Percentiles rank a stretch among this genome's conserved stretches.
Conservation (phyloP, 2,329 filamentous ascomycete species). For the Geosmithia putterillii region DNA sequence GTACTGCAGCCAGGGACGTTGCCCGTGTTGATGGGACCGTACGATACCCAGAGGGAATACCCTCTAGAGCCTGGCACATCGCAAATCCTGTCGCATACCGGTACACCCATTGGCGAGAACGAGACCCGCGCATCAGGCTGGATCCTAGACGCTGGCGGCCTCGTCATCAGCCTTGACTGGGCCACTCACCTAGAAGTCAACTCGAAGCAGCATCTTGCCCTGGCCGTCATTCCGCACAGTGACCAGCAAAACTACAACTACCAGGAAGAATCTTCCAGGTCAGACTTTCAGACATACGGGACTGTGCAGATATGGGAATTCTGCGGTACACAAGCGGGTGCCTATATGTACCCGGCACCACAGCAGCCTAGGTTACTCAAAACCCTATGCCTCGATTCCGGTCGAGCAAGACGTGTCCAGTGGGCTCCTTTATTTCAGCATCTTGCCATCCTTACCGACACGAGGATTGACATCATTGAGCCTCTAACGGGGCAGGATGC, state of each 20-base stretch:
- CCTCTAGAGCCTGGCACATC: conserved; percentile 13
- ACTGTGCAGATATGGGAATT: conserved; percentile 42
- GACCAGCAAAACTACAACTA: conserved; percentile 33
- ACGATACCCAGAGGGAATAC: conserved; percentile 15
- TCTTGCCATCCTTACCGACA: conserved; percentile 39
- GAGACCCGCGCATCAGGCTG: conserved; percentile 27
- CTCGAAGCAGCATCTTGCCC: conserved; percentile 34
- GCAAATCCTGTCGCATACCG: conserved; percentile 13
- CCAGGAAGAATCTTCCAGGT: conserved; percentile 21
- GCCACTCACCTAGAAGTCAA: conserved; percentile 17
- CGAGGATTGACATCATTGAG: conserved; percentile 35
- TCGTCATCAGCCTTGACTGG: conserved; percentile 41
- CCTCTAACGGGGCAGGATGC: conserved; percentile 18
- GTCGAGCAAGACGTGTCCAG: conserved; percentile 34
- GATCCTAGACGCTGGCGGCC: conserved; percentile 41
- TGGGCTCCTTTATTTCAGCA: conserved; percentile 40
- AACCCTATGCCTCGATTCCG: conserved; percentile 36
- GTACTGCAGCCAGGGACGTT: conserved; percentile 12
- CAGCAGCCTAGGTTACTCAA: conserved; percentile 24
- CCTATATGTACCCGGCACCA: conserved; percentile 19
- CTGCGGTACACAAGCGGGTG: conserved; percentile 13
- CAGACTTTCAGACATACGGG: conserved; percentile 28
- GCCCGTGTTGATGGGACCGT: conserved; percentile 20
- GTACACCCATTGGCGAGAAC: conserved; percentile 16
- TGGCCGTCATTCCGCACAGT: conserved; percentile 35